A percentile compares a stretch with the other conserved stretches of the same genome.
These are phyloP conservation scores for Rehmannia glutinosa DNA, from an alignment of 257 asterid species.

Conservation along the genomic window DNA sequence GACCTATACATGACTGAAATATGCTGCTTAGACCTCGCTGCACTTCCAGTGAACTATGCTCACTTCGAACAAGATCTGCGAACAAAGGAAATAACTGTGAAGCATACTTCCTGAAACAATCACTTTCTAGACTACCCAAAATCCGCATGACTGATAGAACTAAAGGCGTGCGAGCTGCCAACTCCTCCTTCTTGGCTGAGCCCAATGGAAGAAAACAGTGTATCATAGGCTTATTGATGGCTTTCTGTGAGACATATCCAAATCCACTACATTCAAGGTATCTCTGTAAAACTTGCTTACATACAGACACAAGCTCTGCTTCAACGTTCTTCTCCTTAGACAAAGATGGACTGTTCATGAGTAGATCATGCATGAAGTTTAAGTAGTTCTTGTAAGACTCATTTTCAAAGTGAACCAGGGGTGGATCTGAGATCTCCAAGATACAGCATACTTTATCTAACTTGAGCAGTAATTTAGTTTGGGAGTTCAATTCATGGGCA, in stretches of 20 bases:
- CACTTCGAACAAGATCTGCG: conserved; percentile 86
- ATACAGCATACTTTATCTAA: conserved; percentile 66
- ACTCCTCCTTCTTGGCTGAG: conserved; percentile 86
- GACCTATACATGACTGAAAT: conserved; percentile 70
- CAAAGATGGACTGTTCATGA: conserved; percentile 37
- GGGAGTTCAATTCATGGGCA: conserved; percentile 69
- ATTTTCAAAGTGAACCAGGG: conserved; percentile 85
- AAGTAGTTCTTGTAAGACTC: conserved; percentile 71
- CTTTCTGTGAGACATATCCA: conserved; percentile 26
- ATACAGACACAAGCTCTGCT: conserved; percentile 62
- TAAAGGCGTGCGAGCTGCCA: conserved; percentile 81
- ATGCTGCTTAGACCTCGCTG: conserved; percentile 68
- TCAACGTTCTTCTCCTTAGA: conserved; percentile 57
- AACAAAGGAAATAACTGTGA: conserved; percentile 64
- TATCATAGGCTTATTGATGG: conserved; percentile 21
- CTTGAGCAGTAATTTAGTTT: conserved; percentile 44
- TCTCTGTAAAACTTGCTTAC: conserved; percentile 55
- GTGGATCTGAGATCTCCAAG: conserved; percentile 83
- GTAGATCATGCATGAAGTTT: conserved; percentile 63
- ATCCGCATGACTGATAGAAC: conserved; percentile 57
- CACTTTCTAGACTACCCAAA: conserved; percentile 51
- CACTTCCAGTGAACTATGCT: conserved; percentile 81
- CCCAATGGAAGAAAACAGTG: conserved; percentile 76
- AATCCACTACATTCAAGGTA: conserved; percentile 76
- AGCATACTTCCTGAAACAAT: conserved; percentile 47